Evolutionary conservation across 2,329 filamentous ascomycete species (phyloP).

Genomic region (Epichloe amarillans): DNA sequence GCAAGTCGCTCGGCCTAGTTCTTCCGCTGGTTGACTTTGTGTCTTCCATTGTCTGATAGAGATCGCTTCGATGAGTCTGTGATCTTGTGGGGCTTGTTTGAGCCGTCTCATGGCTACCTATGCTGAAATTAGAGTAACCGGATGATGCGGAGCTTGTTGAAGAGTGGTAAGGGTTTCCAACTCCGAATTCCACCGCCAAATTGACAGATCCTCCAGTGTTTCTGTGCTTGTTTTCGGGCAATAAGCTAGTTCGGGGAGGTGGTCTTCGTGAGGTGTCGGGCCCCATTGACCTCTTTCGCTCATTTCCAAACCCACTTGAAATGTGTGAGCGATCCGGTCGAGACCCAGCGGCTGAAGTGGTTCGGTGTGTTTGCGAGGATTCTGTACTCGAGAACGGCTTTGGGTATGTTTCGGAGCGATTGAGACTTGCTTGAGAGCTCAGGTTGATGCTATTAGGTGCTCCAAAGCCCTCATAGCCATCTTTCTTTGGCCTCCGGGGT

Average conservation of each 20-base stretch:
- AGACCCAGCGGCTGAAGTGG: constrained; percentile 33
- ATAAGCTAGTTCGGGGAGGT: constrained; percentile 36
- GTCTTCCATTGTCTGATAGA: constrained; percentile 42
- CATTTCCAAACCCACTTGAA: constrained; percentile 13
- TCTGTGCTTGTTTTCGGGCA: constrained; percentile 25
- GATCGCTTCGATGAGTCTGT: constrained; percentile 23
- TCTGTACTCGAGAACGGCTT: constrained; percentile 24
- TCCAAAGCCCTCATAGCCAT: constrained; percentile 46
- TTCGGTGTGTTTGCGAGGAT: constrained; percentile 21
- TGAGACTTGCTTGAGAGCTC: constrained; percentile 24
- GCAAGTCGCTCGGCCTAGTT: constrained; percentile 15
- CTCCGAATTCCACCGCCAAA: constrained; percentile 45
- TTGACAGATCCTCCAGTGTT: constrained; percentile 33
- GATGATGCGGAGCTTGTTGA: constrained; percentile 53
- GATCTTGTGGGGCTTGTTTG: constrained; percentile 31
- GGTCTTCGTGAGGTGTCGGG: constrained; percentile 38
- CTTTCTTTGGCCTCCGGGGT: constrained; percentile 31
- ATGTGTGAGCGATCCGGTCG: constrained; percentile 25
- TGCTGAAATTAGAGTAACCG: constrained; percentile 46
- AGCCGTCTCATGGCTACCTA: constrained; percentile 46
- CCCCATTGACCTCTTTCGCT: constrained; percentile 29
- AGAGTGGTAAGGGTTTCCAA: constrained; percentile 51
- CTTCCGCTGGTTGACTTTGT: constrained; percentile 36
- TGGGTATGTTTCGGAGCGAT: constrained; percentile 41
- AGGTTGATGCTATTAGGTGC: constrained; percentile 27